Evolutionary conservation across 768 basidiomycete species (phyloP), one percentile per base, ranked within the genome.

Genomic region (Boletus pseudo-olivaceus): DNA sequence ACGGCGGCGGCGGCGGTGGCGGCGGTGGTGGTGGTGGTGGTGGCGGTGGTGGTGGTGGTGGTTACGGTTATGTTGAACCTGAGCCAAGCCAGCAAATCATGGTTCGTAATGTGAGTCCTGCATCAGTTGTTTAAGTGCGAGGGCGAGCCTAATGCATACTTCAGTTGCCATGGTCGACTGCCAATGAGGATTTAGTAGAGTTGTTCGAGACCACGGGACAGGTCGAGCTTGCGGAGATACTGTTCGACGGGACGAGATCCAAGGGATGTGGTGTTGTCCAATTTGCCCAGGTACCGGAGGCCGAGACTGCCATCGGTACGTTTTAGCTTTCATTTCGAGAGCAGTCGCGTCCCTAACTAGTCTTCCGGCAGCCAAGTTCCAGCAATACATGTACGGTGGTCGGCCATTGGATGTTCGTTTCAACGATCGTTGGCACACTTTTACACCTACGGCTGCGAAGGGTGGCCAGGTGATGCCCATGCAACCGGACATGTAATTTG

Each of bases 161-260:
- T 20, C 59, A 98, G 96, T 74, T 99, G 17, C 96, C 96, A 1
- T 99, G 95, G 95, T 98, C 96, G 10, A 99, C 96, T 42, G 94
- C 96, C 7, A 98, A 99, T 69, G 96, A 99, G 69, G 96, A 99
- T 69, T 76, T 99, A 41, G 95, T 99, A 20, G 96, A 99, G 73
- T 73, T 99, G 19, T 99, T 99, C 64, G 95, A 98, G 76, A 99
- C 96, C 33, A 97, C 95, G 0, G 96, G 95, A 10, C 88, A 88
- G 61, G 96, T 99, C 34, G 90, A 94, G 65, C 76, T 93, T 33
- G 96, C 96, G 3, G 96, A 99, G 73, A 96, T 98, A 59, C 72
- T 99, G 44, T 94, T 89, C 63, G 95, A 98, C 63, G 90, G 91
- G 15, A 85, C 88, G 0, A 84, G 96, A 51, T 93, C 90, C 46